These are phyloP conservation scores for Talaromyces sp. DNA, from an alignment of 2,329 filamentous ascomycete genomes.

Conservation along the genomic window DNA sequence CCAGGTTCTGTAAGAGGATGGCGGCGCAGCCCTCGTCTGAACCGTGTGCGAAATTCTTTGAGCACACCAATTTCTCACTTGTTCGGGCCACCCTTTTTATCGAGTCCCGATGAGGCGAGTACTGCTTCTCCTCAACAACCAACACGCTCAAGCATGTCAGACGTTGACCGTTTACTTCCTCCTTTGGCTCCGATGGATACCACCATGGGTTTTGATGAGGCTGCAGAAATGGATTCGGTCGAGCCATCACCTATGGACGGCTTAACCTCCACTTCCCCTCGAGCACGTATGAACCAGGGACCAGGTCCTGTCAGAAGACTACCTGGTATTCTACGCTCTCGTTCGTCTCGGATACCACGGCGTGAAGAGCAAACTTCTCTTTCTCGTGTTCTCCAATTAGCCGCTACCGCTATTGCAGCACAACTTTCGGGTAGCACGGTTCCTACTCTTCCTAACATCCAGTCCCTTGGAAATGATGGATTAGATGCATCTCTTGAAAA, in stretches of 20 bases:
- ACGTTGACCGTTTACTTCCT: constrained; percentile 29
- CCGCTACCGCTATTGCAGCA: constrained; percentile 58
- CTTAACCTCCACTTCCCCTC: not conserved
- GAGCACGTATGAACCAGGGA: constrained; percentile 24
- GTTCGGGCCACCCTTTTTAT: constrained; percentile 31
- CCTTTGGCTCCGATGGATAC: constrained; percentile 34
- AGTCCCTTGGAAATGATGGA: constrained; percentile 48
- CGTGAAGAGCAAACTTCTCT: constrained; percentile 58
- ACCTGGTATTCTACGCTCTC: constrained; percentile 42
- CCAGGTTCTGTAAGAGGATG: constrained; percentile 27
- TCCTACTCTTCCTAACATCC: constrained; percentile 50
- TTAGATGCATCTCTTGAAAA: constrained; percentile 59
- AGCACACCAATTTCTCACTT: constrained; percentile 39
- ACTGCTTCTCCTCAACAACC: constrained; percentile 24
- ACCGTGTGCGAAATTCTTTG: constrained; percentile 39
- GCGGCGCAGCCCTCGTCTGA: constrained; percentile 35
- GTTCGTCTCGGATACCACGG: constrained; percentile 47
- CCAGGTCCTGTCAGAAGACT: constrained; percentile 32
- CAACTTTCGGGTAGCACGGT: constrained; percentile 58
- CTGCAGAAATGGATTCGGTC: constrained; percentile 37
- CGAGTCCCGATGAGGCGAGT: constrained; percentile 19
- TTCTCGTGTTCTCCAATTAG: constrained; percentile 56
- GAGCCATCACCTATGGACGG: constrained; percentile 31
- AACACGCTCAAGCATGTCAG: constrained; percentile 22
- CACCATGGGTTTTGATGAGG: constrained; percentile 34